These are phyloP conservation scores for Marasmius tenuissimus DNA, from an alignment of 1,284 basidiomycete genomes.

Conservation along the genomic window DNA sequence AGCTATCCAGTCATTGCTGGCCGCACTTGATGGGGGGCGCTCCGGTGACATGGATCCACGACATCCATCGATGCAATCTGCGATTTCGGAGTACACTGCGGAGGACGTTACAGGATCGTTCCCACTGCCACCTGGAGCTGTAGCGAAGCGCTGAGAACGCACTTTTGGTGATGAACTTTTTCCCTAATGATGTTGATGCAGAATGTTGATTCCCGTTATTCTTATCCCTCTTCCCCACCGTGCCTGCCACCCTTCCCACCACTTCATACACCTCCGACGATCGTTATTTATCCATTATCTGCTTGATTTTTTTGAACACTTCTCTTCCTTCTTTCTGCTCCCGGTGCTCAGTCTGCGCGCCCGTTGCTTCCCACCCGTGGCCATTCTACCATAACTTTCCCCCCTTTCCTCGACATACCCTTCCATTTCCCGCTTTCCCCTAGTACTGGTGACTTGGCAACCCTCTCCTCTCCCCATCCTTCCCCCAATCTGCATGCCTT, in stretches of 20 bases:
- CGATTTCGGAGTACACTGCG: slow-evolving; percentile 31
- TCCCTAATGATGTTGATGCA: neutral
- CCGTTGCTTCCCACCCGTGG: neutral
- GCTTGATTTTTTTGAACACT: neutral
- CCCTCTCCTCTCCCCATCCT: neutral
- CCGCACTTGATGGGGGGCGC: slow-evolving; percentile 49
- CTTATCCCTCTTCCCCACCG: neutral
- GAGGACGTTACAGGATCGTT: slow-evolving; percentile 36
- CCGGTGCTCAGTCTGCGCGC: neutral
- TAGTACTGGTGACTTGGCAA: slow-evolving; percentile 2
- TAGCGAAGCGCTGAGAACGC: neutral
- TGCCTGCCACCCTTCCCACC: neutral
- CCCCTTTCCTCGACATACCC: neutral
- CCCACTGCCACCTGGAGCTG: slow-evolving; percentile 28
- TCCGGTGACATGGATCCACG: slow-evolving; percentile 41
- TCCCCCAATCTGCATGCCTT: no score
- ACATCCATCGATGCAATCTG: slow-evolving; percentile 47
- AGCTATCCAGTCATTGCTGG: slow-evolving; percentile 61
- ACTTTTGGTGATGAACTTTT: neutral
- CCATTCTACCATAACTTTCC: neutral
- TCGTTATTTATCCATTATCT: neutral
- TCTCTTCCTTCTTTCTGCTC: neutral
- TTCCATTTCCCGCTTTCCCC: neutral
- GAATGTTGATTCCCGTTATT: neutral
- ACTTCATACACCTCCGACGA: neutral